Base-by-base conservation (phyloP, 2,329 filamentous ascomycete species). In the Nectriaceae sp. region DNA sequence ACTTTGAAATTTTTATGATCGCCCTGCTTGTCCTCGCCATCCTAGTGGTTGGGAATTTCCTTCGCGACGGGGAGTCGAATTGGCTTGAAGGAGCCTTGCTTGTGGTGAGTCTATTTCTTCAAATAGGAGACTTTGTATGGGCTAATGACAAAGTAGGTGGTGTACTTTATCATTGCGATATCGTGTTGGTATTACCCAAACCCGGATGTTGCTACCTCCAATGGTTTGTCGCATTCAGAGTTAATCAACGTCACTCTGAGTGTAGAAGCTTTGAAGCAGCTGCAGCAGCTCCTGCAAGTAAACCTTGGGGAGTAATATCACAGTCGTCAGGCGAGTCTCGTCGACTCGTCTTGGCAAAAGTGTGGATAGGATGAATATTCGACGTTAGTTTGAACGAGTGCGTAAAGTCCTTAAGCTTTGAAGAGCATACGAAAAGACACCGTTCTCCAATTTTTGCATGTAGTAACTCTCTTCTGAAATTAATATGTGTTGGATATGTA, bases 1-100 rank as follows among this genome's bases (percentile, higher is more conserved):
- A 88, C 59, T 90, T 91, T 61, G 85, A 89, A 58, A 80, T 88
- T 15, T 91, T 91, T 71, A 87, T 89, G 73, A 77, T 89, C n/a
- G 79, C 85, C 15, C 72, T 89, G 5, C 71, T 91, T 1, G 84
- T 91, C n/a, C 72, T 91, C 24, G 83, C 85, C 2, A 89, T 90
- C 48, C 69, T 91, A 13, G 85, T 89, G 0, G 85, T 89, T 40
- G 86, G 88, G 2, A 88, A 87, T 52, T 90, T 91, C 68, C 71
- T 91, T 36, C 77, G 87, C 19, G 88, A 91, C 57, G 81, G 84
- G 40, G 87, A 88, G 68, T 87, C 82, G 21, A 90, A 90, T 63
- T 91, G 88, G 63, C 76, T 91, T 2, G 88, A 91, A 64, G 88
- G 88, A 2, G 78, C 77, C 11, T 75, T 91, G 11, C 85, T 86